Percentiles rank a stretch among this genome's conserved stretches.
These are phyloP conservation scores for Jamesozyma gamospora DNA, from an alignment of 805 yeast species.

Conservation along the genomic window DNA sequence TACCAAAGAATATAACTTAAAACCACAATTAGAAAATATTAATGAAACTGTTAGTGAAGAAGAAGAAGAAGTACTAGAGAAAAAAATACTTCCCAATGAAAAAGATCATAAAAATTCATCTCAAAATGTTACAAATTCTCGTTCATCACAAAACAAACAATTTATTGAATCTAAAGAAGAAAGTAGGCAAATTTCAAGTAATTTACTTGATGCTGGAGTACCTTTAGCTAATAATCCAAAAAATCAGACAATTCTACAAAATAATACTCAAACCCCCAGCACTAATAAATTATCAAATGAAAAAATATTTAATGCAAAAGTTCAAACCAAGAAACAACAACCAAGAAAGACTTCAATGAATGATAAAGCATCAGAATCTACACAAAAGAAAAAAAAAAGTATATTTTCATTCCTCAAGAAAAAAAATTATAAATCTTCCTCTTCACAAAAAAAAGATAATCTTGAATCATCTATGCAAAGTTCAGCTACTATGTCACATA, in stretches of 20 bases:
- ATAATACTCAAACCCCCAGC: too few species aligned
- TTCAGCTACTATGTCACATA: conserved; percentile 3
- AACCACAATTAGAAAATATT: background rate
- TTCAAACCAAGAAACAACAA: background rate
- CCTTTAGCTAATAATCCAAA: too few species aligned
- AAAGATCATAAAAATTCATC: too few species aligned
- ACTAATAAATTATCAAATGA: background rate
- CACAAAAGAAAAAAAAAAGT: conserved; percentile 16
- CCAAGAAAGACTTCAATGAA: conserved; percentile 1
- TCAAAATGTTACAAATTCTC: too few species aligned
- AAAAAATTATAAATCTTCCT: conserved; percentile 10
- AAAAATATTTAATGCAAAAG: background rate
- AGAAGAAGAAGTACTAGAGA: background rate
- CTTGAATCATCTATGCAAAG: conserved; percentile 7
- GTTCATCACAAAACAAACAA: too few species aligned
- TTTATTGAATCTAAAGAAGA: too few species aligned
- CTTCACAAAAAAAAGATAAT: conserved; percentile 21
- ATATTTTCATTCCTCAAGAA: conserved; percentile 25
- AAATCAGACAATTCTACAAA: too few species aligned
- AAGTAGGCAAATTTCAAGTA: too few species aligned
- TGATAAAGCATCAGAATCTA: background rate
- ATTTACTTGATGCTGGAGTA: too few species aligned
- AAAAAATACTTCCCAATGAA: too few species aligned
- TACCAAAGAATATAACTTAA: background rate
- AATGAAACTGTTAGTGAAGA: background rate